Evolutionary conservation across 352 stramenopile genomes (phyloP), one percentile per base, ranked within the genome.

Genomic region (Phytopythium ostracodes): DNA sequence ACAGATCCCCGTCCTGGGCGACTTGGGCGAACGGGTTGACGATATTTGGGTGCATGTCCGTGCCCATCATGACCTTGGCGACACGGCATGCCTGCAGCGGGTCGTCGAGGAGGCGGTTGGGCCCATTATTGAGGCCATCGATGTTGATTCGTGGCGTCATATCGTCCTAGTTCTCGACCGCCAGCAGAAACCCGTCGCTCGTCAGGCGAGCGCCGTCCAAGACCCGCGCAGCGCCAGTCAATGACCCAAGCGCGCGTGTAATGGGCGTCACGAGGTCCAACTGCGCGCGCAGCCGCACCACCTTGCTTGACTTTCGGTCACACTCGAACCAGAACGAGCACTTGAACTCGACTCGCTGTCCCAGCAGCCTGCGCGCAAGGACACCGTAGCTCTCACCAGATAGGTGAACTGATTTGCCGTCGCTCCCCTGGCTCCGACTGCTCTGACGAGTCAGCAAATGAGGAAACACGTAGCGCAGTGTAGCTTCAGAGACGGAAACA

Each of bases 1-100:
- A 64, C 33, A 75, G 25, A 2, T 50, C 40, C 17, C 54, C 27
- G 35, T 70, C 17, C n/a, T 73, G 54, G 11, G 64, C 24, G 43
- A 71, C 70, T 1, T 55, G 22, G 24, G 63, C 50, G 42, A 60
- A 62, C 15, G 62, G 44, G 11, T n/a, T 20, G 9, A 77, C 61
- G 33, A 80, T 57, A 49, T 71, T 71, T 9, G n/a, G 36, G 35
- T 76, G 68, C 18, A 33, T 42, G 10, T 55, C 69, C 1, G 10
- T 43, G 1, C 8, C 60, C 2, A 60, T 31, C 18, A 73, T 44
- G 5, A 60, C 29, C 1, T 22, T 17, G 4, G 57, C 65, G 27
- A 66, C 55, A 4, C 33, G 60, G 9, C 59, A 51, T 47, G 73
- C 69, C 36, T 71, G 65, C 15, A 55, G 8, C 0, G 65, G 66